Conservation (phyloP, 768 basidiomycete genomes). For the Leccinum variicolor region DNA sequence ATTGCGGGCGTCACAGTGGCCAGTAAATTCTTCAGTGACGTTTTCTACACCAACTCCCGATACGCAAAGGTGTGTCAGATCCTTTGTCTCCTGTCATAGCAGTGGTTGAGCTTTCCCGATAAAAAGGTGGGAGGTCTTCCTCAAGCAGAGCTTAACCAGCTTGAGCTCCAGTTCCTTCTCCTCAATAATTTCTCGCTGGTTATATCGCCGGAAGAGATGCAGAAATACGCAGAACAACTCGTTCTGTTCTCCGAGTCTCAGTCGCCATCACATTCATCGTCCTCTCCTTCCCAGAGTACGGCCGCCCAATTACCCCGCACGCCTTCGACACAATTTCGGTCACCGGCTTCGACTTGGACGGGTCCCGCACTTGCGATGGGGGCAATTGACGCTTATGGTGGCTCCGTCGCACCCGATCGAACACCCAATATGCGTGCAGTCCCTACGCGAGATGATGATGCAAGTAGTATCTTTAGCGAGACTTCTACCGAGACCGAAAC, state of each 20-base stretch:
- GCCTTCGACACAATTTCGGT: constrained; percentile 19
- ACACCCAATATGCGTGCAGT: constrained; percentile 25
- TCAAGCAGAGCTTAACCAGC: constrained; percentile 87
- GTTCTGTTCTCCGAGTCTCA: constrained; percentile 59
- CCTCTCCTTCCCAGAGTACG: constrained; percentile 23
- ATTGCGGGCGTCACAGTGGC: constrained; percentile 99
- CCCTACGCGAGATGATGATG: constrained; percentile 28
- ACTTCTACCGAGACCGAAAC: constrained; percentile 48
- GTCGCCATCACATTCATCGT: constrained; percentile 35
- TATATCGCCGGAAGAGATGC: constrained; percentile 88
- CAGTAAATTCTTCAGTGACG: constrained; percentile 97
- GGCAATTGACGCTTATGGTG: constrained; percentile 52
- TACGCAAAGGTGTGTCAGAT: constrained; percentile 85
- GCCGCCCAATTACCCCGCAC: constrained; percentile 17
- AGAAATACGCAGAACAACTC: constrained; percentile 89
- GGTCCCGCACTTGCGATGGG: constrained; percentile 50
- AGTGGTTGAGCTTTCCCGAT: neutral
- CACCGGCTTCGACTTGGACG: constrained; percentile 16
- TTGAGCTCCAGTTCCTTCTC: constrained; percentile 95
- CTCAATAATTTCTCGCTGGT: constrained; percentile 93
- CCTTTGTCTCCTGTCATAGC: constrained; percentile 2
- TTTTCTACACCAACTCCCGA: constrained; percentile 97
- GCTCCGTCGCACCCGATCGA: constrained; percentile 34
- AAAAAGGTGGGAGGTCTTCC: constrained; percentile 92
- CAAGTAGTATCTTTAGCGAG: constrained; percentile 35